Evolutionary conservation across 2,329 filamentous ascomycete genomes (phyloP).

Genomic region (Curvularia sp.): DNA sequence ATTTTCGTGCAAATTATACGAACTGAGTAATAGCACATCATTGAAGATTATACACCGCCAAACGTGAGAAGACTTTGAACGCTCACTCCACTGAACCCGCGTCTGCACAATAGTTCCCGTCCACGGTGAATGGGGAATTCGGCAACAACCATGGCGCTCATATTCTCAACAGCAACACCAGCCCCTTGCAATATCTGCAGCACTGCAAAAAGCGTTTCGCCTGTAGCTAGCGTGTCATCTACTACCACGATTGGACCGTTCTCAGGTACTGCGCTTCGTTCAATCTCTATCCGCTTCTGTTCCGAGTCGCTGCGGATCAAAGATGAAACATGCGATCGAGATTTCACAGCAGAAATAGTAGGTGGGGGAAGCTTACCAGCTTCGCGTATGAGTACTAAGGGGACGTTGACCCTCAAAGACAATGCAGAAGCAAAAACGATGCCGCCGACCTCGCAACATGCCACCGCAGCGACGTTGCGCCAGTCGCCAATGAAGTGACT

Average conservation of each 20-base stretch:
- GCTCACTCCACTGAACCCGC: constrained; percentile 59
- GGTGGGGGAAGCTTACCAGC: constrained; percentile 67
- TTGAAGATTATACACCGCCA: constrained; percentile 47
- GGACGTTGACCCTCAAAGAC: constrained; percentile 52
- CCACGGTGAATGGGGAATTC: constrained; percentile 66
- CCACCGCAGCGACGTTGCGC: constrained; percentile 57
- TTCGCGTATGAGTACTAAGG: constrained; percentile 61
- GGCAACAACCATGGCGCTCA: constrained; percentile 62
- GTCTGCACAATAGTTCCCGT: constrained; percentile 54
- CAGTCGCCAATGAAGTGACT: constrained; percentile 58
- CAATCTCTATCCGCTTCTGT: constrained; percentile 60
- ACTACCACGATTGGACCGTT: constrained; percentile 61
- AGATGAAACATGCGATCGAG: constrained; percentile 63
- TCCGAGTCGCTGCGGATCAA: constrained; percentile 26
- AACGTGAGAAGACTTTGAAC: constrained; percentile 64
- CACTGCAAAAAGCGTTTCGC: constrained; percentile 62
- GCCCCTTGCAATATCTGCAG: constrained; percentile 57
- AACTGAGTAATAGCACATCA: background rate
- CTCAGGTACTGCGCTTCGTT: constrained; percentile 50
- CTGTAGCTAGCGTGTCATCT: constrained; percentile 67
- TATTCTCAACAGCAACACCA: constrained; percentile 52
- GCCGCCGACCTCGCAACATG: constrained; percentile 65
- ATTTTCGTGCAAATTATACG: constrained; percentile 1
- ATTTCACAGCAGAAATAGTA: constrained; percentile 58
- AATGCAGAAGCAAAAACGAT: constrained; percentile 64